Evolutionary conservation across 768 basidiomycete genomes (phyloP).

Genomic region (Mycena filopes): DNA sequence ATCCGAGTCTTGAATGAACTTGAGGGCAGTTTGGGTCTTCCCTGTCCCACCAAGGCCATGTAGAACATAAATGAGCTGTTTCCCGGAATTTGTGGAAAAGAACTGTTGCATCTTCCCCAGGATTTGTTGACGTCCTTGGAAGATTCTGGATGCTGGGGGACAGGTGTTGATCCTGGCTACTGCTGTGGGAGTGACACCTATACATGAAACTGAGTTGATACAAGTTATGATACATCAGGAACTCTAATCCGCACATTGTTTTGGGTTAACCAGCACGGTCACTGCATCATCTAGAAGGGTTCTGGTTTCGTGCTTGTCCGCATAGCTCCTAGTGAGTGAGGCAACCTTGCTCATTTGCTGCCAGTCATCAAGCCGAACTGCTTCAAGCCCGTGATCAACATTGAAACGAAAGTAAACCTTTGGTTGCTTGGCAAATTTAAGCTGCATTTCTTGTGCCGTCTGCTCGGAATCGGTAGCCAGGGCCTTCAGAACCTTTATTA

Average conservation of each 20-base stretch:
- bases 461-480: slow-evolving; percentile 1
- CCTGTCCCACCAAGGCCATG: no score
- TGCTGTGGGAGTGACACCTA: no score
- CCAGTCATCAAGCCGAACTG: background rate
- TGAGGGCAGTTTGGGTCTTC: no score
- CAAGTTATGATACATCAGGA: no score
- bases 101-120: background rate
- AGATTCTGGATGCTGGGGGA: background rate
- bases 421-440: background rate
- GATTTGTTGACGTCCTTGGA: background rate
- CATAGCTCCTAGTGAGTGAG: no score
- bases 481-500: background rate
- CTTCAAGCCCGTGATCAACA: slow-evolving; percentile 6
- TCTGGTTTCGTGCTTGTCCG: no score
- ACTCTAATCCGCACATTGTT: no score
- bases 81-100: background rate
- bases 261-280: no score
- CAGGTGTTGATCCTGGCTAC: background rate
- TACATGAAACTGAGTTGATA: no score
- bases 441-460: background rate
- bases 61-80: no score
- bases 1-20: background rate
- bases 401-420: slow-evolving; percentile 8
- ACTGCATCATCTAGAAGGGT: no score
- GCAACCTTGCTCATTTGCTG: background rate